These are phyloP conservation scores for Chaetomidium leptoderma DNA, from an alignment of 495 filamentous ascomycete genomes.

Conservation along the genomic window DNA sequence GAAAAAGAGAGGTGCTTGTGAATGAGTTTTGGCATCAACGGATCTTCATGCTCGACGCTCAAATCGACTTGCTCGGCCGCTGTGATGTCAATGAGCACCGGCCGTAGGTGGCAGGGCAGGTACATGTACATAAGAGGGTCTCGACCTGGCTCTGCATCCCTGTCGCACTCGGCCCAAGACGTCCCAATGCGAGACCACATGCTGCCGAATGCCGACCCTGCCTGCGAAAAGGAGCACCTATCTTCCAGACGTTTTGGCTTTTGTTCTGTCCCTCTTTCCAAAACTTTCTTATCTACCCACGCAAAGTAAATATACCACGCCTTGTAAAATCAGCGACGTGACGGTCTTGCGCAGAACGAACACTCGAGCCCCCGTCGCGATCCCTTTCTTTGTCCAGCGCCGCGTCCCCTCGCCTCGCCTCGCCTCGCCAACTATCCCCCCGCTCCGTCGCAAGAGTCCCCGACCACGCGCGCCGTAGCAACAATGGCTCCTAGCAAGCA, in stretches of 20 bases:
- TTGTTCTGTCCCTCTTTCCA: constrained; percentile 4
- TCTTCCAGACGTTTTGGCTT: constrained; percentile 11
- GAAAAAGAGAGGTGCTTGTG: neutral
- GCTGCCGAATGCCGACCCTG: constrained; percentile 29
- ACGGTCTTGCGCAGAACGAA: neutral
- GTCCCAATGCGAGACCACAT: constrained; percentile 22
- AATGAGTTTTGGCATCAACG: neutral
- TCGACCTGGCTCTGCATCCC: constrained; percentile 16
- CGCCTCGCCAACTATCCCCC: neutral
- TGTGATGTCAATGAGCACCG: neutral
- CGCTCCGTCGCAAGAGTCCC: neutral
- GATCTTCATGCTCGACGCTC: neutral
- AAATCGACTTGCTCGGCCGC: neutral
- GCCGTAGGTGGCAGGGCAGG: neutral
- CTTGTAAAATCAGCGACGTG: neutral
- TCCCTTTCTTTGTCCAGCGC: constrained; percentile 1
- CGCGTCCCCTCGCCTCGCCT: neutral
- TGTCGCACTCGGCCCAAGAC: constrained; percentile 25
- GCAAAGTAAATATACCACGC: too few species aligned
- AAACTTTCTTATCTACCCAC: too few species aligned
- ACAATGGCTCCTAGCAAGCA: constrained; percentile 34
- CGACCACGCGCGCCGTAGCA: neutral
- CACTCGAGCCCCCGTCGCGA: neutral
- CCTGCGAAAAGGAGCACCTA: constrained; percentile 24
- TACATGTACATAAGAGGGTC: neutral